Evolutionary conservation across 768 basidiomycete genomes (phyloP), one percentile per base, ranked within the genome.

Genomic region (Calvatia gigantea): DNA sequence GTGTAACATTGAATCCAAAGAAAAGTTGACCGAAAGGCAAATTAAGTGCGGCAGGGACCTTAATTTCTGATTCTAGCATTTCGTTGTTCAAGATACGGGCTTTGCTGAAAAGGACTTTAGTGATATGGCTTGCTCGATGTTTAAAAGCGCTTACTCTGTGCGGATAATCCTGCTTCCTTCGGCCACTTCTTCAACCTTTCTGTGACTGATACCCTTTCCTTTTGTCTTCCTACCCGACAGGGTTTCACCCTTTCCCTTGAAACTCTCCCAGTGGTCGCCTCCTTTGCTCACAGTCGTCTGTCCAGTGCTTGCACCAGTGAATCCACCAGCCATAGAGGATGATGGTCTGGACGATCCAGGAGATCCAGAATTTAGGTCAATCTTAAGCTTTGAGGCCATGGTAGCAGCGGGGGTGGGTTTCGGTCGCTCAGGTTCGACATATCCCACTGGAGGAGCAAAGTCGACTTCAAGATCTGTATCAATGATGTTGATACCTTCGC

Each of bases 391-490:
- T 28, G 89, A 89, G 2, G 94, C 94, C 96, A 99, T 98, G 2
- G 96, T 97, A 19, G 87, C 68, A 2, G 86, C 87, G 0, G 93
- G 85, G 2, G 83, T 80, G 2, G 93, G 83, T 62, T 91, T 89
- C 1, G 88, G 87, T 43, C 89, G 82, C 61, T 94, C 88, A 1
- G 97, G 97, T 68, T 98, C 97, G 32, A 94, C 89, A 67, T 98
- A 99, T 35, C 91, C 91, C 19, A 91, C 82, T 0, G 96, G 96
- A 1, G 94, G 73, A 0, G 91, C 97, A 66, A 98, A 98, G 69
- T 99, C 97, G 53, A 98, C 97, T 71, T 98, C 95, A 1, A 99
- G 83, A 79, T 99, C 97, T 0, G 94, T 98, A 66, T 99, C 94
- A 49, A 97, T 73, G 49, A 98, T 83, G 45, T 76, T 85, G 63